These are phyloP conservation scores for Ustilago lituana DNA, from an alignment of 1,284 basidiomycete species.

Conservation along the genomic window DNA sequence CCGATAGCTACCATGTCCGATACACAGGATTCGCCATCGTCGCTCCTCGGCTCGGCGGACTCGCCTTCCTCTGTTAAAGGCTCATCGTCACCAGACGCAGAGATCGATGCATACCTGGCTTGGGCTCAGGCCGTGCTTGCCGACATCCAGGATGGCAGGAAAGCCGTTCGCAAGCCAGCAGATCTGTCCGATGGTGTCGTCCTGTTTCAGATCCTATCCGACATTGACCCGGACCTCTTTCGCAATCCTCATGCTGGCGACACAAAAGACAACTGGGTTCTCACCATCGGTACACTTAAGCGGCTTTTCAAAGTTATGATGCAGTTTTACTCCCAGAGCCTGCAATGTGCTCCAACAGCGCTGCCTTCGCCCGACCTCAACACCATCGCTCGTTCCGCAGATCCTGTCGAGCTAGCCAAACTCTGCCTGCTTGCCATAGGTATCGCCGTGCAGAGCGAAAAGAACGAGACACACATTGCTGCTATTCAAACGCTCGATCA, in stretches of 20 bases:
- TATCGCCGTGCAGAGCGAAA: conserved; percentile 81
- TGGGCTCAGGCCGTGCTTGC: conserved; percentile 47
- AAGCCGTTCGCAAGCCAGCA: conserved; percentile 14
- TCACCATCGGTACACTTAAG: conserved; percentile 84
- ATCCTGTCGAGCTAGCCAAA: conserved; percentile 75
- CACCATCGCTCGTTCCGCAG: conserved; percentile 78
- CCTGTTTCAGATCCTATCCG: conserved; percentile 54
- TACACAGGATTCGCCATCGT: neutral
- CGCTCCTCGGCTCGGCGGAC: neutral
- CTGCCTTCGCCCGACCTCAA: conserved; percentile 55
- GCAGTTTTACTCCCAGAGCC: conserved; percentile 72
- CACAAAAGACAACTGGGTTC: conserved; percentile 81
- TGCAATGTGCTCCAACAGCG: conserved; percentile 32
- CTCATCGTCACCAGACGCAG: conserved; percentile 17
- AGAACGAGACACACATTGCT: conserved; percentile 82
- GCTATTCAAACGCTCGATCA: conserved; percentile 83
- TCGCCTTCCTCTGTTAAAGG: conserved; percentile 8
- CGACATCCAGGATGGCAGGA: conserved; percentile 16
- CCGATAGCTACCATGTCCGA: conserved; percentile 18
- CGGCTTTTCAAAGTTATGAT: conserved; percentile 85
- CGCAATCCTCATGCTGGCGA: conserved; percentile 56
- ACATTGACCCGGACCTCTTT: conserved; percentile 79
- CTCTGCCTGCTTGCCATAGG: conserved; percentile 87
- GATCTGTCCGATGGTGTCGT: conserved; percentile 58
- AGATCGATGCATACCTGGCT: conserved; percentile 45